A percentile compares a stretch with the other conserved stretches of the same genome.
Evolutionary conservation across 257 asterid species (phyloP).

Genomic region (Solanum chmielewskii): DNA sequence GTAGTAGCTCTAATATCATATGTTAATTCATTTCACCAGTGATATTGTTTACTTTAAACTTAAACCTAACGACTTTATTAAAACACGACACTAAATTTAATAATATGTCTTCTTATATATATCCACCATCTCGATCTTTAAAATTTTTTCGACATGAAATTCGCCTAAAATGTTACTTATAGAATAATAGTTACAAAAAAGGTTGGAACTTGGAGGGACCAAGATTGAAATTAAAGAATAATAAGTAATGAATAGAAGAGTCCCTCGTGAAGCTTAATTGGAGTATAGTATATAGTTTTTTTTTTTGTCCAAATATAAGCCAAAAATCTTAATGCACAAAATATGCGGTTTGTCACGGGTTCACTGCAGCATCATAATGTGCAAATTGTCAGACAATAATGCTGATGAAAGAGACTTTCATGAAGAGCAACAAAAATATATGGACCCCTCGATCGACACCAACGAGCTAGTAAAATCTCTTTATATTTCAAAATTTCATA

Average conservation of each 20-base stretch:
- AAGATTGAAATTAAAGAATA: background rate
- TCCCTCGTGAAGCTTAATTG: constrained; percentile 2
- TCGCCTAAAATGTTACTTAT: background rate
- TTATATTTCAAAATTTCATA: background rate
- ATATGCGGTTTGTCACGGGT: constrained; percentile 20
- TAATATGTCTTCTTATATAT: background rate
- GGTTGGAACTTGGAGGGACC: background rate
- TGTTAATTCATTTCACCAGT: background rate
- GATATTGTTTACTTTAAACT: background rate
- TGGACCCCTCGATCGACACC: background rate
- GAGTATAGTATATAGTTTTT: background rate
- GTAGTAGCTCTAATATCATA: background rate
- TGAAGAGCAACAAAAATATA: background rate
- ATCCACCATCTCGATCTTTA: background rate
- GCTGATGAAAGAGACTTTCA: background rate
- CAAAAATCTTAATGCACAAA: background rate
- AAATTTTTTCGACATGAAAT: background rate
- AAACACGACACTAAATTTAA: background rate
- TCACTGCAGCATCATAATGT: background rate
- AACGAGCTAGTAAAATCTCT: no score
- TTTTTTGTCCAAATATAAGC: background rate
- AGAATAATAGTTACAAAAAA: background rate
- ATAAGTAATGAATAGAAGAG: background rate
- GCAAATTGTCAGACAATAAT: background rate
- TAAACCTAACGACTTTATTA: background rate